Percentiles rank a stretch among this genome's conserved stretches.
Evolutionary conservation across 805 yeast species (phyloP).

Genomic region (Hanseniaspora clermontiae): DNA sequence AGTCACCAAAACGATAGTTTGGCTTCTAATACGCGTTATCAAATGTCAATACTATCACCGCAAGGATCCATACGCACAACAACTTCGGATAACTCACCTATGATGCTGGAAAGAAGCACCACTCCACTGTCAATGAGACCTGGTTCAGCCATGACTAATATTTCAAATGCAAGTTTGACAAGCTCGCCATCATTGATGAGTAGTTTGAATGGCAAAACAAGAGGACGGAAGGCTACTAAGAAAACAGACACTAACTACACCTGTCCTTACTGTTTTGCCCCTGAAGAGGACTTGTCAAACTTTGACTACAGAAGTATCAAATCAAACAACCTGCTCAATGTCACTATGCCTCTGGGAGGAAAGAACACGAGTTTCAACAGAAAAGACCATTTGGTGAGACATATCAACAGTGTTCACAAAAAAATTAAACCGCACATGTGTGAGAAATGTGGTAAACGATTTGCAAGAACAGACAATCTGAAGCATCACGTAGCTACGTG

Average conservation of each 20-base stretch:
- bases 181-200: not conserved
- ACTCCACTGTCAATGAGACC: not conserved
- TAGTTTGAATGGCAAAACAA: not conserved
- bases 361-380: conserved; percentile 53
- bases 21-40: not conserved
- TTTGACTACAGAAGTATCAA: conserved; percentile 14
- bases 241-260: not conserved
- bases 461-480: conserved; percentile 54
- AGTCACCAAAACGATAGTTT: not conserved
- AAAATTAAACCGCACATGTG: conserved; percentile 61
- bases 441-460: conserved; percentile 41
- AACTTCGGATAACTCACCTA: not conserved
- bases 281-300: not conserved
- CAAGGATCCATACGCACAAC: not conserved
- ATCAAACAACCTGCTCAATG: conserved; percentile 12
- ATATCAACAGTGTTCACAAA: conserved; percentile 59
- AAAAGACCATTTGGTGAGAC: conserved; percentile 67
- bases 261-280: conserved; percentile 7
- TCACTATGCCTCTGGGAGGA: conserved; percentile 15
- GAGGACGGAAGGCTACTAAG: conserved; percentile 12
- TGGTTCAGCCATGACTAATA: not conserved
- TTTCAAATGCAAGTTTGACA: not conserved
- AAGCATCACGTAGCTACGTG: conserved; percentile 57
- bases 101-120: not conserved
- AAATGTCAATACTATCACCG: not conserved